phyloP scores from a whole-genome alignment of 495 filamentous ascomycete genomes.

The Aspergillus bertholletiae region DNA sequence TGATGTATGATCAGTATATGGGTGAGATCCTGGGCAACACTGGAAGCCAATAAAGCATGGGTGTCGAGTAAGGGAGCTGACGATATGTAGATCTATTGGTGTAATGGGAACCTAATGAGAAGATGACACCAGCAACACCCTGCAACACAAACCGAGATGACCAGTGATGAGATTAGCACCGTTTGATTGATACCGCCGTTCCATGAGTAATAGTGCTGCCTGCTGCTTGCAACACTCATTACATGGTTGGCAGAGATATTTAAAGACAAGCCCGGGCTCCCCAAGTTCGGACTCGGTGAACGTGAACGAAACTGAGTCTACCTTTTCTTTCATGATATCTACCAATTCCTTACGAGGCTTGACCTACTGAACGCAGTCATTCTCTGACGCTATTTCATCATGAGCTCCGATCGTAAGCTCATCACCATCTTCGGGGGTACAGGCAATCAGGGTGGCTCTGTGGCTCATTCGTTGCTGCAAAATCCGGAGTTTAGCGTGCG shows the following conservation, averaged over 20 bases:
- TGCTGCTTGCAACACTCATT: neutral
- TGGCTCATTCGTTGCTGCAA: conserved; percentile 29
- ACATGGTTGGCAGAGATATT: neutral
- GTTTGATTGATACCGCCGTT: neutral
- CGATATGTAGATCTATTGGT: no score
- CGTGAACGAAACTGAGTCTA: no score
- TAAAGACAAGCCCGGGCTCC: neutral
- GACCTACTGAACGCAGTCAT: neutral
- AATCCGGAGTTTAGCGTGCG: conserved; percentile 32
- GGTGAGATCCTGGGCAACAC: no score
- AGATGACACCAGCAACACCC: neutral
- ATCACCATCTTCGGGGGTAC: conserved; percentile 23
- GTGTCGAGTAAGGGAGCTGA: no score
- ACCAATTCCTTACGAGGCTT: neutral
- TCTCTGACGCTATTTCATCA: neutral
- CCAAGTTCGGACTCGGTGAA: no score
- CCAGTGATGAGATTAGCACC: neutral
- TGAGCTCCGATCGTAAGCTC: conserved; percentile 4
- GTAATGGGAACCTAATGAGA: no score
- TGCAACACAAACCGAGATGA: neutral
- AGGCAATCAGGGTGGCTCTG: conserved; percentile 44
- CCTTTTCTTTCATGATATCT: no score
- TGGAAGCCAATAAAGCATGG: no score
- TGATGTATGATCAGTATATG: no score
- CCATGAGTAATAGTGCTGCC: neutral